Percentiles rank a stretch among this genome's conserved stretches.
Conservation (phyloP, 1,284 basidiomycete species). For the Apiotrichum brassicae region DNA sequence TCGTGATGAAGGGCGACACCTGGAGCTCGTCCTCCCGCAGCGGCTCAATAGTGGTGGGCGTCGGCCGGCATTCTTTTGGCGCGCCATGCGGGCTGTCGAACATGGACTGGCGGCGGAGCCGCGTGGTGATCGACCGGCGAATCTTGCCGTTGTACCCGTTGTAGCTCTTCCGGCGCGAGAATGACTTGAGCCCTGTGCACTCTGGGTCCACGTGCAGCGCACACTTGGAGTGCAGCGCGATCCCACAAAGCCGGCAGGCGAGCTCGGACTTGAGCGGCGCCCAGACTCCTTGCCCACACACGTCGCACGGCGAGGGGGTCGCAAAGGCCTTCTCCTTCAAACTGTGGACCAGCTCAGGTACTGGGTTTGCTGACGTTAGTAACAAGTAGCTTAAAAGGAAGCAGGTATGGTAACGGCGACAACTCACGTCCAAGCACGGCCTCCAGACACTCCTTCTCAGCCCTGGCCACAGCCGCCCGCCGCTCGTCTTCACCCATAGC, state of each 20-base stretch:
- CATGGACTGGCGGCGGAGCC: conserved; percentile 5
- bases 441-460: conserved; percentile 19
- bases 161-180: conserved; percentile 1
- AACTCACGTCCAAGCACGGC: conserved; percentile 16
- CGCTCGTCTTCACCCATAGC: conserved; percentile 16
- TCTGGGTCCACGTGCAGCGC: conserved; percentile 18
- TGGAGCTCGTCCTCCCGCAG: conserved; percentile 18
- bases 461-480: conserved; percentile 11
- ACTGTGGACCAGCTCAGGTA: conserved; percentile 17
- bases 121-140: conserved; percentile 11
- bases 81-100: conserved; percentile 14
- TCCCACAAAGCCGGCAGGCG: conserved; percentile 13
- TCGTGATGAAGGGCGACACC: conserved; percentile 16
- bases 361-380: conserved; percentile 7
- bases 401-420: not conserved
- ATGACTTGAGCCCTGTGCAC: conserved; percentile 13
- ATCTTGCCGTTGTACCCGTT: too few species aligned
- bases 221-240: conserved; percentile 19
- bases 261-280: conserved; percentile 14
- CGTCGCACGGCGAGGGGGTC: conserved; percentile 15
- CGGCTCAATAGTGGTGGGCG: conserved; percentile 8
- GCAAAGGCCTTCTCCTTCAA: conserved; percentile 20
- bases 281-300: conserved; percentile 16
- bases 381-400: too few species aligned
- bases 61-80: conserved; percentile 4